These are phyloP conservation scores for Dryadomyces quercus-mongolicae DNA, from an alignment of 2,329 filamentous ascomycete species.

Conservation along the genomic window DNA sequence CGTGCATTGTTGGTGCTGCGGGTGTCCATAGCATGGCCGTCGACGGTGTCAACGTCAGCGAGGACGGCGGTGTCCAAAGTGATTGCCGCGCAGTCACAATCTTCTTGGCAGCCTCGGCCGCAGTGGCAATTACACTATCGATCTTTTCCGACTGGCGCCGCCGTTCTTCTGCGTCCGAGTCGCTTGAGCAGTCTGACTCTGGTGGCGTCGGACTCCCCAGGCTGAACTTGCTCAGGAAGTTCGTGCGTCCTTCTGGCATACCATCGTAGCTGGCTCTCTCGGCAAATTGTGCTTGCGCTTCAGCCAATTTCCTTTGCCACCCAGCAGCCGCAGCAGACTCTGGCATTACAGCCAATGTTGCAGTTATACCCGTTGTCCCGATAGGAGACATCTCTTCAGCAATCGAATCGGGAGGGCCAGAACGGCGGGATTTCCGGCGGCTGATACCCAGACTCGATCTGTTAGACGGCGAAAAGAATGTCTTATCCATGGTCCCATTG, in stretches of 20 bases:
- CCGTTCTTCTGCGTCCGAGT: constrained; percentile 25
- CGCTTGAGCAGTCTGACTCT: constrained; percentile 28
- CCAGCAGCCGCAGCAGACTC: not conserved
- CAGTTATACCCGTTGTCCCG: not conserved
- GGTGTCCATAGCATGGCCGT: constrained; percentile 17
- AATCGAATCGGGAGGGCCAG: not conserved
- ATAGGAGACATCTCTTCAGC: not conserved
- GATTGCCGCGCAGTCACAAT: not conserved
- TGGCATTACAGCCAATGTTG: not conserved
- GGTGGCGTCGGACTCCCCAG: constrained; percentile 42
- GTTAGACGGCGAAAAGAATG: not conserved
- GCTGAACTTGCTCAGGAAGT: constrained; percentile 21
- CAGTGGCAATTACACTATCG: constrained; percentile 8
- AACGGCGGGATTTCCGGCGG: constrained; percentile 13
- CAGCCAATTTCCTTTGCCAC: constrained; percentile 30
- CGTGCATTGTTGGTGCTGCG: constrained; percentile 18
- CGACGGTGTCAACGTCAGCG: not conserved
- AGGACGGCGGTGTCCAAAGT: constrained; percentile 17
- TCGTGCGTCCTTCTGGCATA: constrained; percentile 16
- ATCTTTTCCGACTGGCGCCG: constrained; percentile 10
- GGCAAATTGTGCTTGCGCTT: constrained; percentile 23
- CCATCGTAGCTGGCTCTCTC: not conserved
- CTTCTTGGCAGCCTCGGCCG: not conserved
- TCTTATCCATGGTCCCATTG: constrained; percentile 13
- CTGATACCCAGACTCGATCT: not conserved